phyloP scores from a whole-genome alignment of 1,284 basidiomycete genomes.

The Boletus semigastroideus region DNA sequence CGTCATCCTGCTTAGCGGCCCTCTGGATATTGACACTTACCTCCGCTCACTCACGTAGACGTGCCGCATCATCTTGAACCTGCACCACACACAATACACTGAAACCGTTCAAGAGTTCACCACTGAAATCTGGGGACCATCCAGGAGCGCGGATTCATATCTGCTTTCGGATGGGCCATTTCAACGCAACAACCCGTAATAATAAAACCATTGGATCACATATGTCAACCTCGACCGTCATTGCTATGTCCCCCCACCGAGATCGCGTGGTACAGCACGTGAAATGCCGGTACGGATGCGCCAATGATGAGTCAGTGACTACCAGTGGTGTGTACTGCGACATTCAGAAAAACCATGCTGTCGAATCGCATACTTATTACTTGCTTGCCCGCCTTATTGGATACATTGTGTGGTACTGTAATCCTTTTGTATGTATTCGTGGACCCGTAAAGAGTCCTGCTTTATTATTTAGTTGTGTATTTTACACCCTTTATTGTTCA shows the following conservation, averaged over 20 bases:
- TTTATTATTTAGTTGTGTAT: too few relatives aligned
- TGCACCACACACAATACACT: slow-evolving; percentile 4
- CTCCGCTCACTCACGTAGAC: slow-evolving; percentile 10
- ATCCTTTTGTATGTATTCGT: too few relatives aligned
- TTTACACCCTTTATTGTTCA: too few relatives aligned
- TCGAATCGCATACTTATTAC: too few relatives aligned
- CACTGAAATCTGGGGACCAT: slow-evolving; percentile 18
- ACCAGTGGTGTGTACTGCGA: too few relatives aligned
- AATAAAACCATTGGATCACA: not conserved
- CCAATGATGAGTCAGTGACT: too few relatives aligned
- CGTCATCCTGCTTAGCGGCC: not conserved
- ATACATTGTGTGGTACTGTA: too few relatives aligned
- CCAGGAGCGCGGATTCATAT: slow-evolving; percentile 19
- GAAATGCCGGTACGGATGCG: too few relatives aligned
- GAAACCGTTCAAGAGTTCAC: slow-evolving; percentile 4
- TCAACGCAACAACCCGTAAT: not conserved
- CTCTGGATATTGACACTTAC: not conserved
- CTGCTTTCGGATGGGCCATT: slow-evolving; percentile 3
- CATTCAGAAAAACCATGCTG: too few relatives aligned
- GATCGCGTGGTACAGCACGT: not conserved
- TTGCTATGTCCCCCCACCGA: not conserved
- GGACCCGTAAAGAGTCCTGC: too few relatives aligned
- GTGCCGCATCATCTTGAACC: slow-evolving; percentile 24
- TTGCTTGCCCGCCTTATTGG: too few relatives aligned
- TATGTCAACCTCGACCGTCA: not conserved